Percentiles rank a stretch among this genome's conserved stretches.
Evolutionary conservation across 2,329 filamentous ascomycete genomes (phyloP).

Genomic region (Pseudogymnoascus sp.): DNA sequence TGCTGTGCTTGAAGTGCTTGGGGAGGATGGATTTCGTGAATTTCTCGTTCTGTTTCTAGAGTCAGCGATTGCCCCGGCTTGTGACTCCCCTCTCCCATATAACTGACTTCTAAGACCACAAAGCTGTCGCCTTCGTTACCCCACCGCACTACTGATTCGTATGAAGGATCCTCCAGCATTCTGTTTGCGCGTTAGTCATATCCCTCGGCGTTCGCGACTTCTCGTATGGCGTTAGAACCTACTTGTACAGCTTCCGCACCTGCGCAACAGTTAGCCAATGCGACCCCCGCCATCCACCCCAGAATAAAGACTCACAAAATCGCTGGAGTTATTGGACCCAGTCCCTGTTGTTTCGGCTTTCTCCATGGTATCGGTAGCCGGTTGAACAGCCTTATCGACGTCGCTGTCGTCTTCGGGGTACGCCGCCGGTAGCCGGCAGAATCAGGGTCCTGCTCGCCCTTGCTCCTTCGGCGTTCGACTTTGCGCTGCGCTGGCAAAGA

Average conservation of each 20-base stretch:
- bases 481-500: background rate
- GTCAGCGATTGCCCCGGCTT: conserved; percentile 18
- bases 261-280: conserved; percentile 35
- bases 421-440: conserved; percentile 5
- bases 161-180: conserved; percentile 93
- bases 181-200: conserved; percentile 43
- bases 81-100: background rate
- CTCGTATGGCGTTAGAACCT: conserved; percentile 33
- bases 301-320: conserved; percentile 67
- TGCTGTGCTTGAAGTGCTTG: conserved; percentile 98
- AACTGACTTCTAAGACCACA: conserved; percentile 83
- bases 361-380: conserved; percentile 25
- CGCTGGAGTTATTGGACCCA: conserved; percentile 75
- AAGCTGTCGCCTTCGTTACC: conserved; percentile 92
- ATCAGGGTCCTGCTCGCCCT: conserved; percentile 8
- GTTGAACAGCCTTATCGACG: background rate
- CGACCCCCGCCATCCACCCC: conserved; percentile 12
- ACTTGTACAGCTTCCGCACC: conserved; percentile 99
- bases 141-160: conserved; percentile 91
- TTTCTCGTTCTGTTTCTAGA: conserved; percentile 71
- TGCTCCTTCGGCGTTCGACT: background rate
- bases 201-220: conserved; percentile 20
- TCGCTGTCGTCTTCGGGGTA: background rate
- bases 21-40: conserved; percentile 96
- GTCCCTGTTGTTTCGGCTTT: conserved; percentile 28